These are phyloP conservation scores for Cicer pinnatifidum DNA, from an alignment of 306 rosid species.

Conservation along the genomic window DNA sequence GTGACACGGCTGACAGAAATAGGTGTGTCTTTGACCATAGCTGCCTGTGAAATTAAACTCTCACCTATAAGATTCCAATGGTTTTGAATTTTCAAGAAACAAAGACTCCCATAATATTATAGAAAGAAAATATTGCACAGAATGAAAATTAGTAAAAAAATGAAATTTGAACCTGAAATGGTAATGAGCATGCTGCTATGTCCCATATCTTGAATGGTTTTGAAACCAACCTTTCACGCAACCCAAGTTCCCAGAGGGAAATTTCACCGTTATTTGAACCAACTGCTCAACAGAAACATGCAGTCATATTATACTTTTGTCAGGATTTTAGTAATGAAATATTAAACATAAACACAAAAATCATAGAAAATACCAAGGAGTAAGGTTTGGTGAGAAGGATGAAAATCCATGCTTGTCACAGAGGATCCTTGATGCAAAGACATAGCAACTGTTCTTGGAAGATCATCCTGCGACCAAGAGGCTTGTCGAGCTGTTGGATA, in stretches of 20 bases:
- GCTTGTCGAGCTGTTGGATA: conserved; percentile 67
- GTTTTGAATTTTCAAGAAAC: conserved; percentile 42
- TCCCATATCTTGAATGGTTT: conserved; percentile 88
- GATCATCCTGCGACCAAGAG: conserved; percentile 75
- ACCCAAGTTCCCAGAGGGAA: conserved; percentile 76
- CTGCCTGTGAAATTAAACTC: conserved; percentile 60
- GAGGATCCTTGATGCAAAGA: conserved; percentile 77
- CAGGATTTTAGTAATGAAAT: conserved; percentile 20
- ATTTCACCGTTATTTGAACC: conserved; percentile 81
- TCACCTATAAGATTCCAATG: conserved; percentile 48
- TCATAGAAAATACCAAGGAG: conserved; percentile 67
- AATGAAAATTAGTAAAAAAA: conserved; percentile 13
- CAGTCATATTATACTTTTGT: conserved; percentile 15
- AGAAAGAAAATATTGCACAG: conserved; percentile 34
- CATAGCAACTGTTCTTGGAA: conserved; percentile 78
- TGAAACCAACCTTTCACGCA: conserved; percentile 70
- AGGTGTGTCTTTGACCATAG: conserved; percentile 57
- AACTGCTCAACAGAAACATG: conserved; percentile 57
- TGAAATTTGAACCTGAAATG: conserved; percentile 68
- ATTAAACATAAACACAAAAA: conserved; percentile 27
- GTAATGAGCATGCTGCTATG: conserved; percentile 52
- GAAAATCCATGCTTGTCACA: conserved; percentile 96
- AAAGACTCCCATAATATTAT: conserved; percentile 20
- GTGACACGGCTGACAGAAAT: conserved; percentile 80
- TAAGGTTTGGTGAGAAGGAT: conserved; percentile 73